These are phyloP conservation scores for Fusarium dimerum DNA, from an alignment of 2,329 filamentous ascomycete genomes.

Conservation along the genomic window DNA sequence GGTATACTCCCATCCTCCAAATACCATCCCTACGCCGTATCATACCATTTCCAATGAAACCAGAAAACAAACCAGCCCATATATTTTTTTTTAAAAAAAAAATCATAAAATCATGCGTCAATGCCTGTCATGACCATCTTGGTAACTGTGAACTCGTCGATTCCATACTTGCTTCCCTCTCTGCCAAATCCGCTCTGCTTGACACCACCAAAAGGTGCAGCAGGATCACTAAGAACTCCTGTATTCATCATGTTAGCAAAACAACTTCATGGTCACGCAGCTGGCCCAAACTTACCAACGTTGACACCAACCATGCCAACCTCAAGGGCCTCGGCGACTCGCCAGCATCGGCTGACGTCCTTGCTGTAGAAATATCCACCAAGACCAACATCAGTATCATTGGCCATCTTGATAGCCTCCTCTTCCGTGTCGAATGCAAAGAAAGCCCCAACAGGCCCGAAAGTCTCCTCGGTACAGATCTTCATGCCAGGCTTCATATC, in stretches of 20 bases:
- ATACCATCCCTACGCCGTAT: too few species aligned
- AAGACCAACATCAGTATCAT: constrained; percentile 66
- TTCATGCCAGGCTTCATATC: constrained; percentile 62
- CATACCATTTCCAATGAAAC: too few species aligned
- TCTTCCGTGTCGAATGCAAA: constrained; percentile 69
- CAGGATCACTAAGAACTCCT: constrained; percentile 52
- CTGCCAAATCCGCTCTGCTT: constrained; percentile 77
- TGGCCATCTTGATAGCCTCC: constrained; percentile 68
- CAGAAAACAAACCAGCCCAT: too few species aligned
- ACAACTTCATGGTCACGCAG: too few species aligned
- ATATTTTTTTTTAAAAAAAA: too few species aligned
- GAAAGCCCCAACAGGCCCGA: constrained; percentile 69
- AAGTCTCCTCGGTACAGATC: constrained; percentile 60
- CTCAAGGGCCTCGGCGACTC: constrained; percentile 51
- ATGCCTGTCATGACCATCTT: constrained; percentile 53
- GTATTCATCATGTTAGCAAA: constrained; percentile 14
- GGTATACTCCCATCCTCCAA: too few species aligned
- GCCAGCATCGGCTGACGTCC: constrained; percentile 40
- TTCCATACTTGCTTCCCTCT: constrained; percentile 72
- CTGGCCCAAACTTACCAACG: constrained; percentile 13
- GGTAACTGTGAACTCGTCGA: constrained; percentile 69
- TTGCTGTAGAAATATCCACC: constrained; percentile 70
- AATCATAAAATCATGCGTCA: constrained; percentile 13
- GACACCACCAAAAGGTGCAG: constrained; percentile 69
- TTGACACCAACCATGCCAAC: constrained; percentile 40